Base-by-base conservation (phyloP, 2,329 filamentous ascomycete species). In the Paraconiothyrium sp. region DNA sequence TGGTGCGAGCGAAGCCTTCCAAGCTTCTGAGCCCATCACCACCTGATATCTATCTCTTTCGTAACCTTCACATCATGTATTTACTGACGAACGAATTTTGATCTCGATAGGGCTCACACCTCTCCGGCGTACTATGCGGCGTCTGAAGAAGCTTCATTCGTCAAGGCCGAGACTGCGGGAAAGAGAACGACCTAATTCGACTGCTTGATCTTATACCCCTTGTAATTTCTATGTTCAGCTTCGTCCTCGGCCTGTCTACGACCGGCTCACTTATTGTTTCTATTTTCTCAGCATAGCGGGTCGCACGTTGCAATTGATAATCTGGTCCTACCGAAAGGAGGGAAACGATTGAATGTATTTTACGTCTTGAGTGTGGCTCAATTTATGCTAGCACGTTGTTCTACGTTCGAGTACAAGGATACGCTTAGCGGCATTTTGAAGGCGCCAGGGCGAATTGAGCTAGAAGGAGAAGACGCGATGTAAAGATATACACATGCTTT, bases 61-160 rank as follows among this genome's bases (percentile, higher is more conserved):
- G 52, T 63, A 46, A 61, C 58, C 46, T 59, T 51, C 47, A 59
- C 54, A 41, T 61, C 60, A 65, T 62, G 64, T 67, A 64, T 69
- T 65, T 64, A 71, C 73, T 76, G 67, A 75, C 69, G 66, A 65
- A 64, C 65, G 52, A 61, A 61, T 60, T 66, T 59, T 61, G 65
- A 61, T 67, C 61, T 64, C 61, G 58, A 61, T 65, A 77, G 73
- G 68, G 58, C 65, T 78, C 54, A 75, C 75, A 60, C 75, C 76
- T 66, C 66, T 78, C 47, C 67, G 69, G 60, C 72, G 74, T 59
- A 78, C 76, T 34, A 69, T 78, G 65, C 71, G 72, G 62, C 69
- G 73, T 58, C 68, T 78, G 60, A 67, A 68, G 60, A 70, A 73
- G 61, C 71, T 78, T 52, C 76, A 78, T 69, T 78, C 76, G 39